Base-by-base conservation (phyloP, 202 grass and related monocot species). In the Dendrocalamus latiflorus region DNA sequence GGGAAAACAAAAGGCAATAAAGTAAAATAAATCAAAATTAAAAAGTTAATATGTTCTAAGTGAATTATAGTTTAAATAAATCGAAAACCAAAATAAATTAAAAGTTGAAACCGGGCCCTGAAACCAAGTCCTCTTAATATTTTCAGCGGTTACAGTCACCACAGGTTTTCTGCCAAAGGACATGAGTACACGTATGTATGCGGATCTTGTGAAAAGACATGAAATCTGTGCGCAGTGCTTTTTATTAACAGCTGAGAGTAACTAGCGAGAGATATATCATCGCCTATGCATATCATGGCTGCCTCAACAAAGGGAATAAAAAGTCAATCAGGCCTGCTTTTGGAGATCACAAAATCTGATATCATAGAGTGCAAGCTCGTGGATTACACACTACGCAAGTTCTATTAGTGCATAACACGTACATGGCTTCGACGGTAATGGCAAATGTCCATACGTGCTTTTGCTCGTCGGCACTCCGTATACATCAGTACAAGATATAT, bases 231-330 rank as follows among this genome's bases (percentile, higher is more conserved):
- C 6, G 4, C 53, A 9, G 22, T 69, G 21, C 28, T 39, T 43
- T 37, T 8, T 49, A 60, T 49, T 26, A 70, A 38, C 28, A 56
- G 9, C 24, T 45, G 6, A 25, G 49, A 24, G 18, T 57, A 57
- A 57, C 41, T 11, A 28, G 34, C 66, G 61, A 21, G 37, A n/a
- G n/a, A n/a, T n/a, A n/a, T n/a, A 33, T 33, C 33, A 33, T 33
- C 33, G 33, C 33, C 33, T 33, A 33, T 33, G 33, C 61, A 47
- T 76, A 49, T 49, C 38, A 6, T 48, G 30, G 65, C 21, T 85
- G 77, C 64, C 57, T 89, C 55, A 39, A 24, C 77, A 39, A 49
- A 81, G 18, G 24, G 9, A 9, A 22, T 68, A 53, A 68, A 57
- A 37, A 54, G 34, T 14, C 42, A 17, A 3, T 53, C 78, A 56